These are phyloP conservation scores for Vitis hybrid DNA, from an alignment of 177 flowering plant species.

Conservation along the genomic window DNA sequence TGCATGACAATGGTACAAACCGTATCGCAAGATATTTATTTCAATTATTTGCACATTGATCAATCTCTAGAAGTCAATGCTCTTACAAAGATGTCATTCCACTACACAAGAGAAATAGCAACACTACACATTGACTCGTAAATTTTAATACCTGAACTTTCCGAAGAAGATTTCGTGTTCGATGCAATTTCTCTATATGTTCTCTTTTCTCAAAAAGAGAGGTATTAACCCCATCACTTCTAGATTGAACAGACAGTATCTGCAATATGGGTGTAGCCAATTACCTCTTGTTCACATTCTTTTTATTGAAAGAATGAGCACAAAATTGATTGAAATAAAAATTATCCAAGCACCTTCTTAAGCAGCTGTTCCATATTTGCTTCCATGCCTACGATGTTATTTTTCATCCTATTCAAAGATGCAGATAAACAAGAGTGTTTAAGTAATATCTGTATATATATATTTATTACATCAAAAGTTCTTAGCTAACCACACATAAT, in stretches of 20 bases:
- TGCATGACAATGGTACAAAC: too few species aligned
- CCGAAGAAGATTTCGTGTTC: constrained; percentile 87
- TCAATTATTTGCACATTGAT: background rate
- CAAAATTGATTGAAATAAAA: constrained; percentile 4
- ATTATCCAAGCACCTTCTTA: constrained; percentile 56
- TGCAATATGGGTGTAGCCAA: constrained; percentile 29
- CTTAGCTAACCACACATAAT: background rate
- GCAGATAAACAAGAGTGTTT: background rate
- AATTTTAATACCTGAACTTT: constrained; percentile 84
- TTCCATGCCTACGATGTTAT: constrained; percentile 96
- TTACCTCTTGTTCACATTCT: background rate
- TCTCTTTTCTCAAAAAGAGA: constrained; percentile 93
- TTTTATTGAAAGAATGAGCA: background rate
- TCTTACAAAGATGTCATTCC: too few species aligned
- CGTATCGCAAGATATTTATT: background rate
- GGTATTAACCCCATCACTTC: constrained; percentile 93
- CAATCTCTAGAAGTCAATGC: too few species aligned
- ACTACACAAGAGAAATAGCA: too few species aligned
- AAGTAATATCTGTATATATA: background rate
- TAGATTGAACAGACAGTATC: constrained; percentile 95
- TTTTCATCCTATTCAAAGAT: constrained; percentile 75
- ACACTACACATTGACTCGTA: too few species aligned
- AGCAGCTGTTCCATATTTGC: constrained; percentile 95
- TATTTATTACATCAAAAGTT: background rate
- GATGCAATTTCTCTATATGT: constrained; percentile 95